Base-by-base conservation (phyloP, 768 basidiomycete species). In the Paxillus ammoniavirescens region DNA sequence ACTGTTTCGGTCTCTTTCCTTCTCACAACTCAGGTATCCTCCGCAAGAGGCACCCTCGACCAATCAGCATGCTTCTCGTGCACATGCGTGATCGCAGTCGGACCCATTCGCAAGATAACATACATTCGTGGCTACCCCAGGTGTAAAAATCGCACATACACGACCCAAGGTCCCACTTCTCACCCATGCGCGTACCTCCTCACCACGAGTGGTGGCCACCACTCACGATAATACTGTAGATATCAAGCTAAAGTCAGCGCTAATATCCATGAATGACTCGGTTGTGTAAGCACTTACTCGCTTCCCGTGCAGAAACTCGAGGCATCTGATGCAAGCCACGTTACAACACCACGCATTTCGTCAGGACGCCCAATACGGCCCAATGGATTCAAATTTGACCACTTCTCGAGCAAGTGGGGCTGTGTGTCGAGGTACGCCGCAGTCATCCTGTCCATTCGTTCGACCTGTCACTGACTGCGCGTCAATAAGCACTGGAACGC, bases 221-320 rank as follows among this genome's bases (percentile, higher is more conserved):
- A 10, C 62, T 68, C 48, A 70, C 68, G 21, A 70, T 17, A 45
- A 70, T 70, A 15, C 68, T 69, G 42, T 1, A 14, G 0, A 37
- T 21, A 42, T 31, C 36, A 40, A 48, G 45, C 44, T 10, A 36
- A 1, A 17, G 5, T 14, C 3, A 33, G 2, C 4, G 9, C 37
- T 12, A 8, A 18, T 26, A 3, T 17, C 17, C 15, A 28, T 48
- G 30, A 46, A 35, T 5, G 7, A 10, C 30, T 13, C 12, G 7
- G 7, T 2, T 15, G 0, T 0, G 10, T 2, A 2, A 0, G 8
- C 2, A 82, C 87, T 49, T 61, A 90, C 87, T 90, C 88, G 85
- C 87, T 89, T 1, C 88, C 87, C 0, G 89, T 91, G 62, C 86
- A 89, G 65, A 85, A 91, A 30, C 80, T 86, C 4, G 85, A 87